Evolutionary conservation across 164 flowering plant species (phyloP).

Genomic region (Kalanchoe fedtschenkoi): DNA sequence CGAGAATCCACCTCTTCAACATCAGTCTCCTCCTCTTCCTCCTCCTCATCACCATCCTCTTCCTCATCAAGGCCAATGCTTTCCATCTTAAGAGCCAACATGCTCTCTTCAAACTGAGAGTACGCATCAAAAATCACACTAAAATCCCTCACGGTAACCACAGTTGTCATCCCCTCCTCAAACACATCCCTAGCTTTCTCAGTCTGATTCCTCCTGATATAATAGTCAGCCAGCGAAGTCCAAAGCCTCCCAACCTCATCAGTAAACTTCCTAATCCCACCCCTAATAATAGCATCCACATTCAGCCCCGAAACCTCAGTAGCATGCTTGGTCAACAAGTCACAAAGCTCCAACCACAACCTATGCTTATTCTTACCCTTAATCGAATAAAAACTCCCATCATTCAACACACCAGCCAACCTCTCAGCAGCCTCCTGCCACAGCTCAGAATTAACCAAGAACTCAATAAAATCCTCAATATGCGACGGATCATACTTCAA

Average conservation of each 20-base stretch:
- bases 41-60: slow-evolving; percentile 30
- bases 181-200: slow-evolving; percentile 89
- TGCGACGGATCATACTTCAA: slow-evolving; percentile 85
- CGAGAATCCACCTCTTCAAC: slow-evolving; percentile 29
- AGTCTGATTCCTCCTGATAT: slow-evolving; percentile 56
- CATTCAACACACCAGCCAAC: slow-evolving; percentile 82
- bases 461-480: slow-evolving; percentile 87
- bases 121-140: slow-evolving; percentile 84
- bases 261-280: slow-evolving; percentile 88
- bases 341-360: slow-evolving; percentile 86
- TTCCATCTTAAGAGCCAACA: slow-evolving; percentile 62
- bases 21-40: slow-evolving; percentile 16
- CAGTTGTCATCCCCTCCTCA: slow-evolving; percentile 86
- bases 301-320: slow-evolving; percentile 73
- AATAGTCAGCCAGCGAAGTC: slow-evolving; percentile 90
- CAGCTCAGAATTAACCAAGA: slow-evolving; percentile 47
- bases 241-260: slow-evolving; percentile 90
- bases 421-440: slow-evolving; percentile 94
- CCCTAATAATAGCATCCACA: slow-evolving; percentile 89
- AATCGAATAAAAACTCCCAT: slow-evolving; percentile 60
- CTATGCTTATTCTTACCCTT: slow-evolving; percentile 82
- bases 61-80: slow-evolving; percentile 48
- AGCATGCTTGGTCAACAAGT: slow-evolving; percentile 69
- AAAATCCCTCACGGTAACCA: slow-evolving; percentile 86
- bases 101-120: slow-evolving; percentile 81